Base-by-base conservation (phyloP, 106 monocot genomes). In the Agapanthus africanus region DNA sequence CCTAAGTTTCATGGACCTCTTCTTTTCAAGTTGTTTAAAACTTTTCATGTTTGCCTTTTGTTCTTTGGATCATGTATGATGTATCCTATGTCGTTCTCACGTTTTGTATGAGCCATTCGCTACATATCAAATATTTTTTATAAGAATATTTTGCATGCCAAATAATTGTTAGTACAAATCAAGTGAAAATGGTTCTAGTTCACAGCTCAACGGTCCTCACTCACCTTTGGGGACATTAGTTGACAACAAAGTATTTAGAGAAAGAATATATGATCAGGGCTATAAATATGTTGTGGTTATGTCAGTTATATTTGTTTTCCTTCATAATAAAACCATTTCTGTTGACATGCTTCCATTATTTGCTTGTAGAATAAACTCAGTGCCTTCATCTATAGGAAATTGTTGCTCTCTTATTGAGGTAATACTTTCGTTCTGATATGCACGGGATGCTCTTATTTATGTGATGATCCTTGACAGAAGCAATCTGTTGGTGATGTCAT, bases 401-500 rank as follows among this genome's bases (percentile, higher is more conserved):
- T 97, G 92, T 54, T 67, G 22, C 32, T 84, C 89, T 26, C 87
- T 97, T 60, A 40, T 78, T 71, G 92, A 97, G 92, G 97, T 92
- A 56, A 13, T 50, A 41, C 26, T 47, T 56, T 63, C 5, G 7
- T 44, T 38, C 15, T 60, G 26, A 54, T 57, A 28, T 54, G n/a
- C 50, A 34, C 64, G 23, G 25, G 18, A 11, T 70, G 16, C 57
- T 46, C 37, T 73, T 28, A 15, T 37, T 62, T 57, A 30, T 31
- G 13, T 57, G 8, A 11, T n/a, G 10, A 57, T 31, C 56, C 30
- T 30, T 57, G 27, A 63, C 31, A 51, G 30, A 52, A 52, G 2
- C 49, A 47, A 54, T 19, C 65, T 30, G 46, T 38, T 65, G 13
- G 56, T 25, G 54, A 54, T 6, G 7, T 3, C 56, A 21, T 13